These are phyloP conservation scores for Pholiota adiposa DNA, from an alignment of 1,284 basidiomycete genomes.

Conservation along the genomic window DNA sequence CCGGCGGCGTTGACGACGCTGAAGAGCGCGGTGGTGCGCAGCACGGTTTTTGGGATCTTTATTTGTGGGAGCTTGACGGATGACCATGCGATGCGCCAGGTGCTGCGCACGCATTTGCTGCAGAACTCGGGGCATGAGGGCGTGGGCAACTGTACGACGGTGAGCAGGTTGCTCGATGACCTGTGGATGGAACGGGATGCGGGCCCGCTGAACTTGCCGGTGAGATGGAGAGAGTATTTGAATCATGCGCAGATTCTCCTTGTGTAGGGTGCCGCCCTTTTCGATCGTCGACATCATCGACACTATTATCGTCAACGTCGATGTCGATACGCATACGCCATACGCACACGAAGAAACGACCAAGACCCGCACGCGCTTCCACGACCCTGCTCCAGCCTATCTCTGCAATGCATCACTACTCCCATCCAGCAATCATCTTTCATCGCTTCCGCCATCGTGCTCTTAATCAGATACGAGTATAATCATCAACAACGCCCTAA, in stretches of 20 bases:
- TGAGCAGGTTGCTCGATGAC: constrained; percentile 55
- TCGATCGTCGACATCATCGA: too few relatives aligned
- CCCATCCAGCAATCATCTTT: neutral
- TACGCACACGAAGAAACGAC: constrained; percentile 27
- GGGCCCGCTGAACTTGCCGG: constrained; percentile 34
- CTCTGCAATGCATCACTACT: neutral
- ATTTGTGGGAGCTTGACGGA: constrained; percentile 73
- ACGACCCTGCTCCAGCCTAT: neutral
- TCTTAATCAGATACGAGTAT: too few relatives aligned
- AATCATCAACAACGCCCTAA: too few relatives aligned
- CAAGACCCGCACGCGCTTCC: neutral
- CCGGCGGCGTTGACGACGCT: constrained; percentile 15
- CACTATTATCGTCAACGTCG: too few relatives aligned
- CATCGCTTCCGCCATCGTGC: neutral
- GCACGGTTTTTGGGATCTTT: constrained; percentile 78
- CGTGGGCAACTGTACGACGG: constrained; percentile 57
- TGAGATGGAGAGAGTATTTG: constrained; percentile 67
- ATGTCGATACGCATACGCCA: neutral
- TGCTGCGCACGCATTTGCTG: constrained; percentile 52
- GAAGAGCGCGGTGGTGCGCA: constrained; percentile 65
- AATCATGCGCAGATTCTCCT: constrained; percentile 58
- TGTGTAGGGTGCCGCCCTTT: constrained; percentile 38
- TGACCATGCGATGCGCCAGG: constrained; percentile 44
- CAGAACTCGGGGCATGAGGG: constrained; percentile 51
- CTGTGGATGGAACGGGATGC: constrained; percentile 51